Evolutionary conservation across 257 asterid species (phyloP).

Genomic region (Solanum peruvianum): DNA sequence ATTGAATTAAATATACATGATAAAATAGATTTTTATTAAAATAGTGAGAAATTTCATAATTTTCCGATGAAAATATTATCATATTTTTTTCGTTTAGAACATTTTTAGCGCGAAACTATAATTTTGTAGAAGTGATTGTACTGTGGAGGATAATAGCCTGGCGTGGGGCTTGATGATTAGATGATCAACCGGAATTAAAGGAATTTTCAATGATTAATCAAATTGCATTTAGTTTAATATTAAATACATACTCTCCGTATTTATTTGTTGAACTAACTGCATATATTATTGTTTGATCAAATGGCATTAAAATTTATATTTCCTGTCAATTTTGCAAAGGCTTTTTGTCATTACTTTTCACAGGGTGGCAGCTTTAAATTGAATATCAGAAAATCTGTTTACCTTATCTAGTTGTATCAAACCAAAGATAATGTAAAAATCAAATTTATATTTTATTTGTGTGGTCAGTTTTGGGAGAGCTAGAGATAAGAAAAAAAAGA

Average conservation of each 20-base stretch:
- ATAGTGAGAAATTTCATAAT: too few species aligned
- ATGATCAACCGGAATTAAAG: not conserved
- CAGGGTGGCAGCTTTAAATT: not conserved
- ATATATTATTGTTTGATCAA: not conserved
- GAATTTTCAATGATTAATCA: not conserved
- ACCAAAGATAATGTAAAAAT: not conserved
- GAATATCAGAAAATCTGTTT: not conserved
- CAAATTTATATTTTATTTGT: not conserved
- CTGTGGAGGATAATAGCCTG: not conserved
- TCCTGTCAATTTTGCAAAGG: not conserved
- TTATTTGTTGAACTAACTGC: too few species aligned
- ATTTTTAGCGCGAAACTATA: too few species aligned
- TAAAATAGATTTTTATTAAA: too few species aligned
- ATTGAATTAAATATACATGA: too few species aligned
- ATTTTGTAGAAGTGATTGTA: too few species aligned
- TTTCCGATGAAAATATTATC: too few species aligned
- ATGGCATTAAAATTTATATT: not conserved
- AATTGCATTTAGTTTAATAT: not conserved
- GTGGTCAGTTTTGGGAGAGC: not conserved
- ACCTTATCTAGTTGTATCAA: not conserved
- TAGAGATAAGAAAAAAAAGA: not conserved
- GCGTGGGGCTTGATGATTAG: not conserved
- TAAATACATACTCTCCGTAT: not conserved
- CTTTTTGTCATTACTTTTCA: not conserved
- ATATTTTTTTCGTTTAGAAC: too few species aligned